Conservation (phyloP, 768 basidiomycete species). For the Leccinum disarticulatum region DNA sequence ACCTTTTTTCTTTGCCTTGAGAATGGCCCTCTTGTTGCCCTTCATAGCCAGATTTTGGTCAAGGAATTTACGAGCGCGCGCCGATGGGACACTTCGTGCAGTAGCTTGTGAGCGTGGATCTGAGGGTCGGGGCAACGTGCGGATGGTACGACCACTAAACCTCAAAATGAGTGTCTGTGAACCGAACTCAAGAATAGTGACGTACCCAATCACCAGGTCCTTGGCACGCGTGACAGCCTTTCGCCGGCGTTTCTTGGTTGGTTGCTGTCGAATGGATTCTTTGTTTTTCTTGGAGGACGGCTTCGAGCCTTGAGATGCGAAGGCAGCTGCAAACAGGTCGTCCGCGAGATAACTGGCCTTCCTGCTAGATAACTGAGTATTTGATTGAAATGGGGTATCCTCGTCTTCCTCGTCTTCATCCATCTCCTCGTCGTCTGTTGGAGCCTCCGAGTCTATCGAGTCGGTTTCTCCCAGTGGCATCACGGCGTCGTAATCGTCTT, state of each 20-base stretch:
- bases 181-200: neutral
- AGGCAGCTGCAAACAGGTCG: slow-evolving; percentile 60
- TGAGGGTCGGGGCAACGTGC: slow-evolving; percentile 40
- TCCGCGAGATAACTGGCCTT: slow-evolving; percentile 60
- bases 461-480: slow-evolving; percentile 13
- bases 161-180: slow-evolving; percentile 4
- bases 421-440: slow-evolving; percentile 22
- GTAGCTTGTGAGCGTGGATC: slow-evolving; percentile 34
- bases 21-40: slow-evolving; percentile 27
- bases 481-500: slow-evolving; percentile 13
- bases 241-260: slow-evolving; percentile 29
- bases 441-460: slow-evolving; percentile 11
- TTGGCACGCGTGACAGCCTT: slow-evolving; percentile 39
- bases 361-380: slow-evolving; percentile 21
- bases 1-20: slow-evolving; percentile 39
- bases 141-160: slow-evolving; percentile 53
- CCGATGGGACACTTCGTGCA: slow-evolving; percentile 46
- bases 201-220: slow-evolving; percentile 57
- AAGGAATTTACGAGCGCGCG: slow-evolving; percentile 51
- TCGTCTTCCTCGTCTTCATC: slow-evolving; percentile 18
- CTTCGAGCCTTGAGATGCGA: slow-evolving; percentile 36
- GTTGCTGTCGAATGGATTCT: slow-evolving; percentile 27
- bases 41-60: slow-evolving; percentile 51
- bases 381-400: neutral
- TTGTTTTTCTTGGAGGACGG: slow-evolving; percentile 12